Evolutionary conservation across 805 yeast genomes (phyloP), one percentile per base, ranked within the genome.

Genomic region (Huiozyma naganishii): DNA sequence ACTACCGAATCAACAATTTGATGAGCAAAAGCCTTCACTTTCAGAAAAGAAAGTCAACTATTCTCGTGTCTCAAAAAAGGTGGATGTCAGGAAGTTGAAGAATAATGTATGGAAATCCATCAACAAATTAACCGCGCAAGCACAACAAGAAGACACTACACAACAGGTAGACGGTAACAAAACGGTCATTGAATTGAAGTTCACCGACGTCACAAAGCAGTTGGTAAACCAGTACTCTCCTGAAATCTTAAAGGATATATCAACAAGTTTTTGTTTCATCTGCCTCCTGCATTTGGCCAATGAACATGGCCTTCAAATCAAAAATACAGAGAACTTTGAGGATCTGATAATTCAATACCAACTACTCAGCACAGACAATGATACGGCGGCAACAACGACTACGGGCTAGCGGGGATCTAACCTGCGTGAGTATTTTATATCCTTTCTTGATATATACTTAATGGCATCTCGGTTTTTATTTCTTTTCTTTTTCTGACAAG

Each of bases 261-360:
- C 94, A 1, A 86, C 95, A 1, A 81, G 94, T 62, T 83, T 83
- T 60, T 83, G 85, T 55, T 87, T 87, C 53, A 84, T 87, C 45
- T 83, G 95, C 52, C 64, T 86, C 54, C 64, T 87, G 32, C 96
- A 87, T 64, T 67, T 87, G 50, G 95, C 95, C 10, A 87, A 88
- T 57, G 96, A 87, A 59, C 80, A 83, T 54, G 90, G 89, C 1
- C 66, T 87, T 29, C 57, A 66, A 6, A 71, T 87, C 6, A 66
- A 69, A 12, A 73, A 75, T 47, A 73, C 66, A 7, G 73, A 66
- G 6, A 58, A 61, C 23, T 65, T 50, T 36, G 55, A 52, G 13
- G 64, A 63, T 39, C 44, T 63, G 29, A 42, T 41, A 7, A 50
- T 59, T 6, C 48, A 42, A 9, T 50, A 32, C n/a, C 10, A 32